These are phyloP conservation scores for Cordyceps tenuipes DNA, from an alignment of 2,329 filamentous ascomycete species.

Conservation along the genomic window DNA sequence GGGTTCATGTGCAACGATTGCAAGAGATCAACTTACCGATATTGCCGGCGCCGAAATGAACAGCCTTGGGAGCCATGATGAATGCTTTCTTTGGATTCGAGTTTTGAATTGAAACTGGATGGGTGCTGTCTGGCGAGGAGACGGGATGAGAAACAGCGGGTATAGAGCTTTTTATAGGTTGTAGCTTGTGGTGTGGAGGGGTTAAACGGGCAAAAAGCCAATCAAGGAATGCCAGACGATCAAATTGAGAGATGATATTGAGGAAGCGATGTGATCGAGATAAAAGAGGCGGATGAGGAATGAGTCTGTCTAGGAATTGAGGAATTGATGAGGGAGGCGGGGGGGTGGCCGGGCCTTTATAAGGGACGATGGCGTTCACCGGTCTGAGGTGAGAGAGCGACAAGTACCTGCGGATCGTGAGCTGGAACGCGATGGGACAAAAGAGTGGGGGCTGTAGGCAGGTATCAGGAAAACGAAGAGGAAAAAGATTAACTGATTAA, in stretches of 20 bases:
- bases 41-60: slow-evolving; percentile 82
- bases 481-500: not conserved
- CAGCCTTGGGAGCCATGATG: slow-evolving; percentile 52
- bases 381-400: not conserved
- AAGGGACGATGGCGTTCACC: not conserved
- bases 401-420: not conserved
- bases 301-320: slow-evolving; percentile 1
- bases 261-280: not conserved
- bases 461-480: not conserved
- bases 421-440: not conserved
- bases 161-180: not conserved
- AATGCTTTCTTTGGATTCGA: slow-evolving; percentile 9
- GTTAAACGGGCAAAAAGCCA: not conserved
- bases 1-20: not conserved
- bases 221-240: not conserved
- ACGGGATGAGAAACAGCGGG: not conserved
- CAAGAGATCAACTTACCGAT: slow-evolving; percentile 46
- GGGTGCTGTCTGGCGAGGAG: not conserved
- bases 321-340: slow-evolving; percentile 5
- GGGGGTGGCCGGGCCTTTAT: slow-evolving; percentile 4
- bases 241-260: not conserved
- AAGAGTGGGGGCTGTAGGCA: not conserved
- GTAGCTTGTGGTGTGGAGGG: not conserved
- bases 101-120: not conserved
- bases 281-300: not conserved